Evolutionary conservation across 306 rosid genomes (phyloP).

Genomic region (Trichosanthes truncata): DNA sequence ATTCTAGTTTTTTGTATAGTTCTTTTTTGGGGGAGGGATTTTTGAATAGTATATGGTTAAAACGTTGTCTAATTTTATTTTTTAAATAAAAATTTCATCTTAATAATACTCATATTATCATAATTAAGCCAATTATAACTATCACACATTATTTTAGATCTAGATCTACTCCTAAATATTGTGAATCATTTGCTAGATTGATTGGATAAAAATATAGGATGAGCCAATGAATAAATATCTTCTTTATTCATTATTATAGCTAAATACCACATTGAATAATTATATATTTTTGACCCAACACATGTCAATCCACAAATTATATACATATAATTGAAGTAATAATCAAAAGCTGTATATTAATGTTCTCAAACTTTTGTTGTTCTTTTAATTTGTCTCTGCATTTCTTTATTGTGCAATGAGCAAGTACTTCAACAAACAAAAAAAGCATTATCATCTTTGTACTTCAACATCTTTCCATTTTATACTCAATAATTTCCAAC

Average conservation of each 20-base stretch:
- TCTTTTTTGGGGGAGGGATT: too few relatives aligned
- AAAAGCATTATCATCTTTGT: not conserved
- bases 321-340: not conserved
- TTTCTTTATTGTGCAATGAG: not conserved
- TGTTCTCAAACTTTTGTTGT: not conserved
- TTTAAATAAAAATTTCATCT: too few relatives aligned
- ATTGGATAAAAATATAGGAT: not conserved
- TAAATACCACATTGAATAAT: not conserved
- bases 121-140: too few relatives aligned
- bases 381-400: not conserved
- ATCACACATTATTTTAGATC: not conserved
- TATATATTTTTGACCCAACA: not conserved
- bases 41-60: too few relatives aligned
- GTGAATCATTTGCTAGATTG: not conserved
- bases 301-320: not conserved
- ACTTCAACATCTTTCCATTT: not conserved
- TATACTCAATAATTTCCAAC: not conserved
- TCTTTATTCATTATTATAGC: not conserved
- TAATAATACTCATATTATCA: too few relatives aligned
- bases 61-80: too few relatives aligned
- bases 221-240: not conserved
- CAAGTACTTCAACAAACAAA: too few relatives aligned
- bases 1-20: too few relatives aligned
- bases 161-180: not conserved
- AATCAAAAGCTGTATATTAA: not conserved